Conservation (phyloP, 352 stramenopile species). For the Pythium apleroticum region DNA sequence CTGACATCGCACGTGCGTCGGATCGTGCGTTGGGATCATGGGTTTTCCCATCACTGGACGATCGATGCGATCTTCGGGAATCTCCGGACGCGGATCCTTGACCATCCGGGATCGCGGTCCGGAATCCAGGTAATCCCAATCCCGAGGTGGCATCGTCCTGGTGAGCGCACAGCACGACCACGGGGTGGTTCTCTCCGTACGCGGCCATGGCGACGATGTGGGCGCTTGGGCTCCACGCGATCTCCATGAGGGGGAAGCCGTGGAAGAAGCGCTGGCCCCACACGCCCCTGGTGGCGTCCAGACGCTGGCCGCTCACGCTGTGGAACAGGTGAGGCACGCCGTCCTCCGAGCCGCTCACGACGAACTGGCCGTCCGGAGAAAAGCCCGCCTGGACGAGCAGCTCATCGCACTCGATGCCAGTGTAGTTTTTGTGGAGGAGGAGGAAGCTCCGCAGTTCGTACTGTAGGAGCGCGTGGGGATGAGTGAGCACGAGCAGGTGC, state of each 20-base stretch:
- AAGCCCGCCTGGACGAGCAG: slow-evolving; percentile 52
- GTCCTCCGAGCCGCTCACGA: slow-evolving; percentile 63
- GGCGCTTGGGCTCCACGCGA: slow-evolving; percentile 59
- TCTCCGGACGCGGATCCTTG: background rate
- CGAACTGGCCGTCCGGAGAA: slow-evolving; percentile 64
- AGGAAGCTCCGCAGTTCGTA: slow-evolving; percentile 77
- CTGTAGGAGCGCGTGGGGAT: slow-evolving; percentile 61
- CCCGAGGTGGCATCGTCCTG: slow-evolving; percentile 35
- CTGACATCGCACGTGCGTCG: background rate
- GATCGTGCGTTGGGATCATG: background rate
- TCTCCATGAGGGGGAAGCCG: slow-evolving; percentile 44
- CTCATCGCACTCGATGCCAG: slow-evolving; percentile 45
- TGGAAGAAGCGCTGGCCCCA: slow-evolving; percentile 66
- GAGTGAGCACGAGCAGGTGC: slow-evolving; percentile 65
- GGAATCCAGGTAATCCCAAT: background rate
- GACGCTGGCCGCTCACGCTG: slow-evolving; percentile 48
- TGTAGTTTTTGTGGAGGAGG: slow-evolving; percentile 70
- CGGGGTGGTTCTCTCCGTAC: slow-evolving; percentile 60
- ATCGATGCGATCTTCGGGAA: slow-evolving; percentile 1
- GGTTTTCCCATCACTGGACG: background rate
- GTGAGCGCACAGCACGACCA: slow-evolving; percentile 60
- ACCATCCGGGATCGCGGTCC: background rate
- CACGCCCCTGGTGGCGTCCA: slow-evolving; percentile 34
- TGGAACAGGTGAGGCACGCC: slow-evolving; percentile 54
- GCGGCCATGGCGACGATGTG: slow-evolving; percentile 67